Percentiles rank a stretch among this genome's conserved stretches.
Conservation (phyloP, 164 flowering plant species). For the Sextonia rubra region DNA sequence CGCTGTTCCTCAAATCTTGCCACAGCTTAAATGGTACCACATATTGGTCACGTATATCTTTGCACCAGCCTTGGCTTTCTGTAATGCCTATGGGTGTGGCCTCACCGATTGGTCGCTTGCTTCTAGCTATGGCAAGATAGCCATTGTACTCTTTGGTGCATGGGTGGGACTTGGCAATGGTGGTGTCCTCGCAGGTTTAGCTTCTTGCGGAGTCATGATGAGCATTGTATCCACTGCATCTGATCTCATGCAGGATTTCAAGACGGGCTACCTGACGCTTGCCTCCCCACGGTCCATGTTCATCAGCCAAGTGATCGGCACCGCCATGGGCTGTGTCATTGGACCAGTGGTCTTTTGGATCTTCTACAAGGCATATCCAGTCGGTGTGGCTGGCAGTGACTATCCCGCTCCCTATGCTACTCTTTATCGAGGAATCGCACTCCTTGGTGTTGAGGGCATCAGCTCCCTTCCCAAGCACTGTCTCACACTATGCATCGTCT, state of each 20-base stretch:
- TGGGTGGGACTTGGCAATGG: conserved; percentile 27
- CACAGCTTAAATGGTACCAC: conserved; percentile 31
- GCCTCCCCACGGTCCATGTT: conserved; percentile 38
- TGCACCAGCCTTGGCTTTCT: conserved; percentile 38
- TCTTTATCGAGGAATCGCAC: conserved; percentile 29
- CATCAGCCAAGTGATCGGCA: conserved; percentile 29
- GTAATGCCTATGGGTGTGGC: conserved; percentile 40
- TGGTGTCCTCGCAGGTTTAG: conserved; percentile 30
- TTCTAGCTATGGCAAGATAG: conserved; percentile 35
- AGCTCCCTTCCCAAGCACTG: conserved; percentile 33
- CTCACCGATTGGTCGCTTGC: conserved; percentile 41
- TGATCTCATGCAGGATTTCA: conserved; percentile 40
- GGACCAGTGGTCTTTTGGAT: conserved; percentile 30
- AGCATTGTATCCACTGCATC: conserved; percentile 40
- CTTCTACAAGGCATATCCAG: conserved; percentile 28
- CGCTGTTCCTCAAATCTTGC: conserved; percentile 27
- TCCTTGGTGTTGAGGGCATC: conserved; percentile 27
- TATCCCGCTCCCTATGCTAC: conserved; percentile 31
- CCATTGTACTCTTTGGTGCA: conserved; percentile 26
- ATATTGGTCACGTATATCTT: conserved; percentile 23
- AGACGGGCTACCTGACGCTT: conserved; percentile 32
- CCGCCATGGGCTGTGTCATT: conserved; percentile 27
- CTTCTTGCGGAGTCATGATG: conserved; percentile 34
- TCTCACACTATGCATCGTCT: conserved; percentile 10
- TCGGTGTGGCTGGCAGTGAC: conserved; percentile 14